Evolutionary conservation across 2,329 filamentous ascomycete genomes (phyloP), one percentile per base, ranked within the genome.

Genomic region (Hysterium pulicare): DNA sequence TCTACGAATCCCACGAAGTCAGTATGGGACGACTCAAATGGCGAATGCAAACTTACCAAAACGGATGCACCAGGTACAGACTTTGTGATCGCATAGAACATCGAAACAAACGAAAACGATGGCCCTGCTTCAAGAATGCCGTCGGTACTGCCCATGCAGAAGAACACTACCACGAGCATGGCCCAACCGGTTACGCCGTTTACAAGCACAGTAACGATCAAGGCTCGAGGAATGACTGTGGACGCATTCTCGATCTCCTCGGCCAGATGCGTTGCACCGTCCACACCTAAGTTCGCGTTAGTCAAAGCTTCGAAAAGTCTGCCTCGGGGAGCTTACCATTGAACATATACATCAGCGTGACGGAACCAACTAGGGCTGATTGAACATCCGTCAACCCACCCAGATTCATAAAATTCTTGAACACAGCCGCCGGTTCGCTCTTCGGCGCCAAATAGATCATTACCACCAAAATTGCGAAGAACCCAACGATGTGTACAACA

Each of bases 381-480:
- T 73, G 53, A 4, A 65, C 69, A 8, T 49, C 66, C 2, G 55
- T 51, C 61, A 68, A 76, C 3, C 58, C 64, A 1, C 71, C 71
- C n/a, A 50, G 41, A 43, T 76, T 73, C 32, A 54, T 56, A 47
- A 72, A 74, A 9, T 58, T 45, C 15, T 62, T 61, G 42, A 75
- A 72, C 0, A 73, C 71, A 2, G 62, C 58, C 13, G 57, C 40
- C 0, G 66, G 51, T 5, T 54, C 49, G 7, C 57, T 57, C 21
- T 62, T 63, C 1, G 68, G 61, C 4, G 42, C 45, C n/a, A 48
- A 26, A 32, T 48, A 48, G 4, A 45, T 16, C 3, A 45, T 9
- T 9, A 42, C 34, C 20, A 73, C 68, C n/a, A 76, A 51, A 41
- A 74, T 67, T 5, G 63, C 71, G 43, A 75, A 70, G 46, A 75